These are phyloP conservation scores for Jamesozyma spencerorum DNA, from an alignment of 805 yeast genomes.

Conservation along the genomic window DNA sequence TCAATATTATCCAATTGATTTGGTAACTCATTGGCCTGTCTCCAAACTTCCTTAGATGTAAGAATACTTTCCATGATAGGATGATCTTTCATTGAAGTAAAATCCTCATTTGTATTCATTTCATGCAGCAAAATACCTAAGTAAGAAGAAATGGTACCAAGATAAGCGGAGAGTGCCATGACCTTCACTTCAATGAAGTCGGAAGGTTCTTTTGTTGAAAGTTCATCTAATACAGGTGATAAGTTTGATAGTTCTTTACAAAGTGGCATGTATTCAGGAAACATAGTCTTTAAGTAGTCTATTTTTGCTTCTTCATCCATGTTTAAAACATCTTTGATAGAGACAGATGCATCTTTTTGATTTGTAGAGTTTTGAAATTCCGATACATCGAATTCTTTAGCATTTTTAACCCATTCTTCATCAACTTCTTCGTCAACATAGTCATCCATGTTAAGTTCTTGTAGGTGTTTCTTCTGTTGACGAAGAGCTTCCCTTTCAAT, in stretches of 20 bases:
- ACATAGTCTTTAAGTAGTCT: conserved; percentile 46
- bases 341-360: conserved; percentile 28
- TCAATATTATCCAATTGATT: conserved; percentile 18
- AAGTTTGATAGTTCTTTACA: conserved; percentile 47
- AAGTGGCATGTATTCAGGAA: conserved; percentile 80
- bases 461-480: conserved; percentile 71
- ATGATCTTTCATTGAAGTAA: conserved; percentile 67
- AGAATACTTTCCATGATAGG: conserved; percentile 83
- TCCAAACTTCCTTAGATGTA: conserved; percentile 79
- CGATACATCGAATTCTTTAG: conserved; percentile 37
- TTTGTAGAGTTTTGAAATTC: conserved; percentile 28
- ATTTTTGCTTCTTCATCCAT: conserved; percentile 47
- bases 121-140: conserved; percentile 63
- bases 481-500: conserved; percentile 84
- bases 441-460: conserved; percentile 67
- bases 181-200: conserved; percentile 42
- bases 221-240: conserved; percentile 34
- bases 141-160: conserved; percentile 71
- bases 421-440: conserved; percentile 67
- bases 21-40: conserved; percentile 59
- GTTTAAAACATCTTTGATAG: conserved; percentile 37
- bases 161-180: conserved; percentile 67
- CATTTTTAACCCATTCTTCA: conserved; percentile 62
- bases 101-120: conserved; percentile 43
- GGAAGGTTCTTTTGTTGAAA: conserved; percentile 25